Evolutionary conservation across 2,329 filamentous ascomycete species (phyloP).

Genomic region (Oidium heveae): DNA sequence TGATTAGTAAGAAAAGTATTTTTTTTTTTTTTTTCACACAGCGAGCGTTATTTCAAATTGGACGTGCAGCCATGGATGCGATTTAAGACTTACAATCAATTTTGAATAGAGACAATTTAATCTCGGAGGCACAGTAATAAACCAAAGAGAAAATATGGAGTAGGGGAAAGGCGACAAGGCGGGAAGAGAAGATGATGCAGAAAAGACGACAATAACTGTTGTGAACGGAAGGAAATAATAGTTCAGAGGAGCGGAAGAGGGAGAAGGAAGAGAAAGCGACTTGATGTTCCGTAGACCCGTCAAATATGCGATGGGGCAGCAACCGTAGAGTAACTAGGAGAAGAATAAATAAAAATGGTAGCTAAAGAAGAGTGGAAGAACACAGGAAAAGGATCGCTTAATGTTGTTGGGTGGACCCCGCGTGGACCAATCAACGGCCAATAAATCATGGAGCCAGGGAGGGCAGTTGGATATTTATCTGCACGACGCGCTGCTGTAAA

Average conservation of each 20-base stretch:
- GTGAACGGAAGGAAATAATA: constrained; percentile 10
- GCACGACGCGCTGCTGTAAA: background rate
- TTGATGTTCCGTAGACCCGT: constrained; percentile 5
- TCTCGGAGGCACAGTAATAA: constrained; percentile 9
- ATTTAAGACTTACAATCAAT: background rate
- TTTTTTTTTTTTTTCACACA: no score
- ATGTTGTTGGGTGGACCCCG: background rate
- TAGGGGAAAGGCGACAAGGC: constrained; percentile 2
- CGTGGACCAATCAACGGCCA: background rate
- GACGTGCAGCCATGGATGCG: background rate
- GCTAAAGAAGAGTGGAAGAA: background rate
- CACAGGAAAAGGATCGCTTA: background rate
- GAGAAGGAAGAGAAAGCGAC: constrained; percentile 7
- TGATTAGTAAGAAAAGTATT: background rate
- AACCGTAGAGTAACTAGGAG: background rate
- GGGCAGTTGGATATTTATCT: background rate
- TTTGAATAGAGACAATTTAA: constrained; percentile 6
- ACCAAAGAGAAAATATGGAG: constrained; percentile 3
- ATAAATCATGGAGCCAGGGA: background rate
- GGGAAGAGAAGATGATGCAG: constrained; percentile 5
- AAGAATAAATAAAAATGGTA: background rate
- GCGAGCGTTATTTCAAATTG: background rate
- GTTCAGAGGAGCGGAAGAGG: constrained; percentile 10
- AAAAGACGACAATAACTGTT: constrained; percentile 1
- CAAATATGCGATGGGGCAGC: background rate